Base-by-base conservation (phyloP, 2,329 filamentous ascomycete species). In the Sporothrix mexicana region DNA sequence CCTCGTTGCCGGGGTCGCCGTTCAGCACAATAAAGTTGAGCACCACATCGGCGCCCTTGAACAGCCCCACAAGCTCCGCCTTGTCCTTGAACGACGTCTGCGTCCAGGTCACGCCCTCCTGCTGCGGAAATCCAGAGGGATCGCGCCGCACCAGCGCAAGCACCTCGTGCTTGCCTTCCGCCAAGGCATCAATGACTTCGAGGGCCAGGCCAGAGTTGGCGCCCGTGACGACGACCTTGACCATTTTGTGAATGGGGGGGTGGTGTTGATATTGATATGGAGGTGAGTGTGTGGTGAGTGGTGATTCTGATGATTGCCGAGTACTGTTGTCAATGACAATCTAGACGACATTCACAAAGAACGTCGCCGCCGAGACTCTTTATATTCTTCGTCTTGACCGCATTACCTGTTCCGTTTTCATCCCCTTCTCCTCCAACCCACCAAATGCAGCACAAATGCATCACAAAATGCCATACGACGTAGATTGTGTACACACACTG, bases 21-120 rank as follows among this genome's bases (percentile, higher is more conserved):
- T 43, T 10, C 41, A 72, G 59, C 9, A 74, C 67, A 25, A 74
- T 72, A n/a, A 74, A 74, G 66, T 72, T 72, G 66, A 74, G 66
- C 3, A 74, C 70, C 3, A 61, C 70, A 9, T 61, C 66, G 41
- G 70, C 73, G 51, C 73, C 73, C 30, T 17, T 10, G 51, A 74
- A 70, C 13, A 72, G 23, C 17, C 20, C n/a, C 9, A 74, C 66
- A 8, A 74, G 70, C 67, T 74, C 70, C 4, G 59, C 73, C 67
- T 74, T 72, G 59, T 74, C 70, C 69, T 71, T n/a, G 51, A 47
- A 74, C 7, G 59, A 36, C 4, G 73, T 74, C 70, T 68, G 47
- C 5, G 59, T 51, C 70, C 70, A 74, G 5, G 47, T 59, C 10
- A 74, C 70, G 13, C 68, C 68, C 1, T 53, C 8, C 59, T 72